phyloP scores from a whole-genome alignment of 192 early-diverging fungal species.

The Kickxella alabastrina region DNA sequence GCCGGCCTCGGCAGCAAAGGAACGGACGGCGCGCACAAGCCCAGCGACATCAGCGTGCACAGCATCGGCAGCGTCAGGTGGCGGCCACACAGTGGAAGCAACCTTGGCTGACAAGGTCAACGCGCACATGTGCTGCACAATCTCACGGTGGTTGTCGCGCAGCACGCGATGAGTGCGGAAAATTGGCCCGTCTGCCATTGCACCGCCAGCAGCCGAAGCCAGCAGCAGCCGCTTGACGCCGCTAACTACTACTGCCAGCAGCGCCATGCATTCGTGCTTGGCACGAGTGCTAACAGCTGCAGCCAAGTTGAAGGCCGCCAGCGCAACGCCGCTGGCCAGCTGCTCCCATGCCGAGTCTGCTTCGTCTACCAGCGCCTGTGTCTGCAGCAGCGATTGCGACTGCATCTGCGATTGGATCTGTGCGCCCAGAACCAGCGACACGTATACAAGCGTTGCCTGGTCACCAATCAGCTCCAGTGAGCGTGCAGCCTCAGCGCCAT shows the following conservation, averaged over 20 bases:
- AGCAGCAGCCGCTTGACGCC: slow-evolving; percentile 82
- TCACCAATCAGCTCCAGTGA: slow-evolving; percentile 50
- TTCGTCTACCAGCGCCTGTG: slow-evolving; percentile 4
- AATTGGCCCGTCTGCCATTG: slow-evolving; percentile 63
- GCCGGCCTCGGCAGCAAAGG: slow-evolving; percentile 70
- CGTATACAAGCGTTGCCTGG: slow-evolving; percentile 37
- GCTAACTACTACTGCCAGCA: slow-evolving; percentile 62
- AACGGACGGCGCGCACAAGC: slow-evolving; percentile 67
- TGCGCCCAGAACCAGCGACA: slow-evolving; percentile 32
- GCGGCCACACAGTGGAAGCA: slow-evolving; percentile 86
- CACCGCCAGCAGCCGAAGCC: slow-evolving; percentile 61
- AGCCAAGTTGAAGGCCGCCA: slow-evolving; percentile 56
- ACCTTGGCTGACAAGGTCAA: slow-evolving; percentile 78
- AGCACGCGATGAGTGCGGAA: slow-evolving; percentile 64
- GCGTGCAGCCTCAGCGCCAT: slow-evolving; percentile 24
- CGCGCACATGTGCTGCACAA: slow-evolving; percentile 80
- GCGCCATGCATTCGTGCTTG: slow-evolving; percentile 55
- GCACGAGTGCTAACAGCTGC: slow-evolving; percentile 48
- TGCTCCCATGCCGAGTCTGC: slow-evolving; percentile 55
- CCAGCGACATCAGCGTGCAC: slow-evolving; percentile 75
- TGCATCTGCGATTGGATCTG: neutral
- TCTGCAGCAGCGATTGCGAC: neutral
- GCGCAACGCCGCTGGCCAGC: slow-evolving; percentile 43
- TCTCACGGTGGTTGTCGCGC: slow-evolving; percentile 65
- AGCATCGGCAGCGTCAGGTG: slow-evolving; percentile 71